Percentiles rank a stretch among this genome's conserved stretches.
These are phyloP conservation scores for Boletus pseudo-olivaceus DNA, from an alignment of 768 basidiomycete species.

Conservation along the genomic window DNA sequence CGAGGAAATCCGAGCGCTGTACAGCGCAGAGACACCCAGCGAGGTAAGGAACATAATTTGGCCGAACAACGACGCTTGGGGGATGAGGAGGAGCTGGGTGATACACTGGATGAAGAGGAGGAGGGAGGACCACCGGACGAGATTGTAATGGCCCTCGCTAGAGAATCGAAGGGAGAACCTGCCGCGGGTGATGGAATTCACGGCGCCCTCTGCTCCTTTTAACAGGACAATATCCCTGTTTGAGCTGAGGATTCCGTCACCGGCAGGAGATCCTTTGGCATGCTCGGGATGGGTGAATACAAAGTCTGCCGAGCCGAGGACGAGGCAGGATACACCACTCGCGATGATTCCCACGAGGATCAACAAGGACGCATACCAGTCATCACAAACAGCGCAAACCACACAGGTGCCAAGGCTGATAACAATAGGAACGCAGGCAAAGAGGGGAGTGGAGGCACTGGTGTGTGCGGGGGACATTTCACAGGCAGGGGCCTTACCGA, in stretches of 20 bases:
- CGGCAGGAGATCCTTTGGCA: constrained; percentile 20
- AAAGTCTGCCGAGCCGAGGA: constrained; percentile 23
- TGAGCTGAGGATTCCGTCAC: constrained; percentile 25
- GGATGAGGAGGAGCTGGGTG: neutral
- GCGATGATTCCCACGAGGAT: constrained; percentile 28
- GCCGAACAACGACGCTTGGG: neutral
- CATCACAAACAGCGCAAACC: constrained; percentile 14
- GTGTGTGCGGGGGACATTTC: constrained; percentile 26
- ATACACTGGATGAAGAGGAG: neutral
- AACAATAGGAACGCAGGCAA: constrained; percentile 20
- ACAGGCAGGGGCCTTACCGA: neutral
- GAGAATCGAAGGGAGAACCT: neutral
- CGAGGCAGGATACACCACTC: constrained; percentile 24
- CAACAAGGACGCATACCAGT: constrained; percentile 27
- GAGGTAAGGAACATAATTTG: neutral
- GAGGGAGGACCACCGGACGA: neutral
- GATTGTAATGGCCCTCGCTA: neutral
- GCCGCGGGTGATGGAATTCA: neutral
- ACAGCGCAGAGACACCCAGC: neutral
- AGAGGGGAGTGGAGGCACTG: neutral
- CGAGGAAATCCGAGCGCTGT: neutral
- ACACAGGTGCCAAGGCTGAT: constrained; percentile 20
- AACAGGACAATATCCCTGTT: constrained; percentile 22
- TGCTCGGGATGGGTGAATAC: constrained; percentile 20
- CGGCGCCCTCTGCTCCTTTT: constrained; percentile 11